These are phyloP conservation scores for Ophidiomyces ophidiicola DNA, from an alignment of 2,329 filamentous ascomycete genomes.

Conservation along the genomic window DNA sequence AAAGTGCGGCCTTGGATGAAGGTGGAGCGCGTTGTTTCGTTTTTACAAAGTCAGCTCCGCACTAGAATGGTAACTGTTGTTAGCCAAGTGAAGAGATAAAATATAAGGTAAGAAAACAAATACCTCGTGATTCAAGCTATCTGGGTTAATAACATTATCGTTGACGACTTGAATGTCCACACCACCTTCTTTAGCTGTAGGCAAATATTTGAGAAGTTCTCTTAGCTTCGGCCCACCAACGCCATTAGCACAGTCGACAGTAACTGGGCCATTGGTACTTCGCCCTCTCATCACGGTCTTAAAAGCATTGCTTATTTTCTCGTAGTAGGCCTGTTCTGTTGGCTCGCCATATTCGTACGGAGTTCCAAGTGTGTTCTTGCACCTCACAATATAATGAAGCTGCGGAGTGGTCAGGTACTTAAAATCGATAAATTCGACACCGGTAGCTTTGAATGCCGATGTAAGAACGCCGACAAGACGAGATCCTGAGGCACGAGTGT, in stretches of 20 bases:
- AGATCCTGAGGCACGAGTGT: slow-evolving; percentile 85
- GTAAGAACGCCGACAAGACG: slow-evolving; percentile 67
- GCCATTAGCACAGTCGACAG: slow-evolving; percentile 91
- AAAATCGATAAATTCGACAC: slow-evolving; percentile 66
- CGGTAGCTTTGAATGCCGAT: slow-evolving; percentile 65
- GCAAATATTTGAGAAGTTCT: slow-evolving; percentile 74
- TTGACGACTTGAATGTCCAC: slow-evolving; percentile 81
- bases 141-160: slow-evolving; percentile 81
- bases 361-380: slow-evolving; percentile 82
- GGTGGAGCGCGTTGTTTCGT: slow-evolving; percentile 86
- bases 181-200: slow-evolving; percentile 51
- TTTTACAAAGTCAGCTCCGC: slow-evolving; percentile 94
- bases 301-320: slow-evolving; percentile 79
- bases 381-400: slow-evolving; percentile 89
- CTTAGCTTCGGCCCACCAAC: slow-evolving; percentile 84
- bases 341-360: slow-evolving; percentile 77
- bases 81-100: slow-evolving; percentile 15
- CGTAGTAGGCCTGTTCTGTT: slow-evolving; percentile 86
- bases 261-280: slow-evolving; percentile 60
- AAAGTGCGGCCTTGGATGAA: slow-evolving; percentile 60
- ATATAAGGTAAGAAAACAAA: slow-evolving; percentile 10
- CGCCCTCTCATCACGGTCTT: slow-evolving; percentile 66
- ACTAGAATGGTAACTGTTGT: slow-evolving; percentile 42
- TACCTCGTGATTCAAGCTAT: slow-evolving; percentile 79
- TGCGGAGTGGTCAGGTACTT: slow-evolving; percentile 94